Evolutionary conservation across 208 protist species (phyloP), one percentile per base, ranked within the genome.

Genomic region (Endotrypanum monterogeii): DNA sequence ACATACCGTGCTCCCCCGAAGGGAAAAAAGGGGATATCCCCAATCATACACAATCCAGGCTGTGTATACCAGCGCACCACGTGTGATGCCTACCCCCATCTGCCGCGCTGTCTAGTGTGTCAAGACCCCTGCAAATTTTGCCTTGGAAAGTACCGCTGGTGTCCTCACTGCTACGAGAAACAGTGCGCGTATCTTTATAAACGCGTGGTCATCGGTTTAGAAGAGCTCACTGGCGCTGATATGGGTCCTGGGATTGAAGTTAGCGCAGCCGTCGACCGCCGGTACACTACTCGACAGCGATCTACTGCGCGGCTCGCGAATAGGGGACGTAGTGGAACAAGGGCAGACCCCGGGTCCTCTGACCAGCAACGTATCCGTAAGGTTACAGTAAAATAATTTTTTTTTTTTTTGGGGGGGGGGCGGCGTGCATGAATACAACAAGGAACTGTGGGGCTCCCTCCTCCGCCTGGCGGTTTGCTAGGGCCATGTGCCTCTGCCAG

Each of bases 161-260:
- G 91, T 58, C 91, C 93, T 7, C 83, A 97, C 74, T 97, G 93
- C 78, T 94, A 92, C 63, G 93, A 97, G 67, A 87, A 74, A 7
- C 91, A 88, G 68, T 97, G 93, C 72, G 67, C 68, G 11, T 84
- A 85, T 69, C 87, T 85, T 14, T 93, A 94, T 83, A 94, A 88
- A 63, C 88, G 93, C 7, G 75, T 94, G 2, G 85, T 97, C 65
- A 88, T 92, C 46, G 90, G 93, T 7, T 78, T 87, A 50, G 83
- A 82, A 16, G 52, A 44, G 28, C 9, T 72, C 28, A 76, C 81
- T 2, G 81, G 71, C 16, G 70, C 57, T 3, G 71, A 73, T 66
- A 52, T 71, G 14, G 75, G 67, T 0, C 71, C 66, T 16, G 71
- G 72, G 6, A 65, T 63, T 1, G 78, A 52, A 12, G 78, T 57